Percentiles rank a stretch among this genome's conserved stretches.
Evolutionary conservation across 169 alveolate species (phyloP).

Genomic region (Perkinsus marinus): DNA sequence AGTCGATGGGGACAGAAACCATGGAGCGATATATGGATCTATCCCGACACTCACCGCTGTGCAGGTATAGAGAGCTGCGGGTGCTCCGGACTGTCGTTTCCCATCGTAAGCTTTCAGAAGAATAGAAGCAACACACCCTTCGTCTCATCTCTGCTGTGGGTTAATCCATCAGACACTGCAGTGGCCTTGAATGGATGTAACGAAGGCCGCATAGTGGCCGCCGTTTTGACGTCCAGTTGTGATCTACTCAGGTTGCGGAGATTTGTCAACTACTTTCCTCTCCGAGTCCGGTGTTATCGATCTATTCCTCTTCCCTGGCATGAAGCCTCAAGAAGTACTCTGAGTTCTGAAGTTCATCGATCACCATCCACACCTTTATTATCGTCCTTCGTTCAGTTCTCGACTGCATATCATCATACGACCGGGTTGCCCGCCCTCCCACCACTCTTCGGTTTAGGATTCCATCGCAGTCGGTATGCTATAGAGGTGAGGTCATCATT

Average conservation of each 20-base stretch:
- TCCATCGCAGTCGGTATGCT: constrained; percentile 73
- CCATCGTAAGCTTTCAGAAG: background rate
- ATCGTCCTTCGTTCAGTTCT: background rate
- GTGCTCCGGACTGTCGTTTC: no score
- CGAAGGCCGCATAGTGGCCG: background rate
- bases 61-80: no score
- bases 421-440: constrained; percentile 67
- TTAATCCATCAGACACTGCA: background rate
- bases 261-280: constrained; percentile 34
- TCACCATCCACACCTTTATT: background rate
- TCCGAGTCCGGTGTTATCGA: constrained; percentile 64
- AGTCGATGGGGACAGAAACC: background rate
- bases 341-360: background rate
- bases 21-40: background rate
- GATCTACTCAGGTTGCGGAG: background rate
- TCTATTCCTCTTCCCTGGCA: constrained; percentile 34
- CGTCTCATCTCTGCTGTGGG: background rate
- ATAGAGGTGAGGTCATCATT: constrained; percentile 11
- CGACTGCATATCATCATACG: background rate
- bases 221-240: no score
- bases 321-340: constrained; percentile 4
- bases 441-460: constrained; percentile 60
- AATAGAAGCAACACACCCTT: background rate
- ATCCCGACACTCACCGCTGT: background rate
- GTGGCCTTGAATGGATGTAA: background rate